A percentile compares a stretch with the other conserved stretches of the same genome.
These are phyloP conservation scores for Colletotrichum tofieldiae DNA, from an alignment of 2,329 filamentous ascomycete species.

Conservation along the genomic window DNA sequence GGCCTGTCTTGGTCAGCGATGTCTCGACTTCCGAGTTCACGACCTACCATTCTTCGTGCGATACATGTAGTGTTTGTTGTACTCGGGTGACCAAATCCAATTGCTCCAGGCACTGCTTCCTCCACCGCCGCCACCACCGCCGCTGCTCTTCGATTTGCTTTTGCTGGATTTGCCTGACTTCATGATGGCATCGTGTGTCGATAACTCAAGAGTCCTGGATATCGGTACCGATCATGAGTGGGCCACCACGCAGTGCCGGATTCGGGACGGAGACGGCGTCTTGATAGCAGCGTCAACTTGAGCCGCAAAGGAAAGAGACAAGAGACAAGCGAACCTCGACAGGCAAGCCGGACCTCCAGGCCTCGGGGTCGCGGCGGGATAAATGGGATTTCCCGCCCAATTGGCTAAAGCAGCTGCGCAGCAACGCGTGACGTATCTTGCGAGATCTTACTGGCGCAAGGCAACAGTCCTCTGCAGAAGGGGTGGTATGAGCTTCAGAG, in stretches of 20 bases:
- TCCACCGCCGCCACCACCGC: slow-evolving; percentile 24
- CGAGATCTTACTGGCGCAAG: slow-evolving; percentile 36
- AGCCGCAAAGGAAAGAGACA: slow-evolving; percentile 36
- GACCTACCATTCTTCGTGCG: slow-evolving; percentile 51
- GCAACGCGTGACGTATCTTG: slow-evolving; percentile 38
- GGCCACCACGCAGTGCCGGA: slow-evolving; percentile 8
- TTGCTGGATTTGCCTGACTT: slow-evolving; percentile 46
- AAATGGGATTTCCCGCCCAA: slow-evolving; percentile 33
- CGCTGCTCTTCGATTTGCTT: slow-evolving; percentile 45
- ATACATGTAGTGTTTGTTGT: slow-evolving; percentile 50
- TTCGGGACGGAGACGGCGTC: slow-evolving; percentile 16
- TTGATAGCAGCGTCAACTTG: slow-evolving; percentile 27
- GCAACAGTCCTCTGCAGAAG: slow-evolving; percentile 18
- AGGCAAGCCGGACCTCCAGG: slow-evolving; percentile 33
- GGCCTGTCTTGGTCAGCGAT: slow-evolving; percentile 44
- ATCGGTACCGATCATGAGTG: slow-evolving; percentile 7
- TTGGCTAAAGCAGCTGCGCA: slow-evolving; percentile 34
- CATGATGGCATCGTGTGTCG: slow-evolving; percentile 49
- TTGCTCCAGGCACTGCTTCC: slow-evolving; percentile 45
- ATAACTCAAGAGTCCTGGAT: slow-evolving; percentile 1
- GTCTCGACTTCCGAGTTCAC: neutral
- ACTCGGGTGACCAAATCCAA: slow-evolving; percentile 50
- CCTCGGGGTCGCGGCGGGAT: slow-evolving; percentile 28
- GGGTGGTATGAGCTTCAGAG: slow-evolving; percentile 35
- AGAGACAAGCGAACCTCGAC: slow-evolving; percentile 27